Base-by-base conservation (phyloP, 2,329 filamentous ascomycete genomes). In the Aureobasidium subglaciale region DNA sequence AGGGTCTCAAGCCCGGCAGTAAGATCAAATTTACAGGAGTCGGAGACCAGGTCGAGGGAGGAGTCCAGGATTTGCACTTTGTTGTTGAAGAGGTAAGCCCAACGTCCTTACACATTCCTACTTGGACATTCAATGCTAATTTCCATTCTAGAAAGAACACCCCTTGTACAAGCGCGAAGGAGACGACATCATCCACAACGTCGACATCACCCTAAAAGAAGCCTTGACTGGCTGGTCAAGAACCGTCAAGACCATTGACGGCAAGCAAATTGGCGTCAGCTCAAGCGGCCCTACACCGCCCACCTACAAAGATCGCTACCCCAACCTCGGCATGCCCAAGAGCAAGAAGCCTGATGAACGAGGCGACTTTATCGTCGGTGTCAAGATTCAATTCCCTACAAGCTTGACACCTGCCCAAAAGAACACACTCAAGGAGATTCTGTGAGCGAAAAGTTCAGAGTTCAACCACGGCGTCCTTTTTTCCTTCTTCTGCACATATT, bases 1-100 rank as follows among this genome's bases (percentile, higher is more conserved):
- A 90, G 5, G 93, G 93, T 58, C 75, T 97, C 72, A 96, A 97
- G 75, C 91, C 95, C 64, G 93, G 93, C 27, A 95, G 89, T 67
- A 99, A 97, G 79, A 96, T 99, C 73, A 96, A 96, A 74, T 99
- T 96, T 69, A 88, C 88, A 67, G 90, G 92, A 38, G 91, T 99
- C n/a, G 93, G 93, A 10, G 93, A 99, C 71, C 91, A 97, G 70
- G 90, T 96, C 59, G 93, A 97, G 67, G 93, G 93, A 38, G 92
- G 92, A 13, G 88, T 90, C 58, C 93, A 99, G 71, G 93, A 99
- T 71, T 73, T 99, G 52, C 91, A 96, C 70, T 95, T 99, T 65
- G 86, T 99, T 57, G 82, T 99, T 20, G 87, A 90, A 71, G 92
- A 96, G 53, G 53, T 55, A 55, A 55, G 53, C 24, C 7, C 16